A percentile compares a stretch with the other conserved stretches of the same genome.
phyloP scores from a whole-genome alignment of 768 basidiomycete genomes.

The Crucibulum laeve region DNA sequence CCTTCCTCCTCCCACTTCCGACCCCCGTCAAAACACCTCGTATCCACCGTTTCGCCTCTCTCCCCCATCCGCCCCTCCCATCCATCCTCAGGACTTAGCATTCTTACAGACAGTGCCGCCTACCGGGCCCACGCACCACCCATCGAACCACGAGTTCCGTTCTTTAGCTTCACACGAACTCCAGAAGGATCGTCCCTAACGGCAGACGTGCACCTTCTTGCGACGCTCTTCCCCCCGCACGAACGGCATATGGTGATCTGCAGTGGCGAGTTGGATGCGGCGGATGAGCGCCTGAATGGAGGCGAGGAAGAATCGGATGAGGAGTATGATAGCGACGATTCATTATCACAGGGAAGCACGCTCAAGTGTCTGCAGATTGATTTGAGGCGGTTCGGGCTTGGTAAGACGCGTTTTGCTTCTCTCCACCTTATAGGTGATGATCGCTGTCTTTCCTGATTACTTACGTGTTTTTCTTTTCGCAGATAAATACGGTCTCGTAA shows the following conservation, averaged over 20 bases:
- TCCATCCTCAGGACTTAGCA: slow-evolving; percentile 6
- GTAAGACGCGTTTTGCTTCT: slow-evolving; percentile 27
- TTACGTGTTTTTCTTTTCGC: too few species aligned
- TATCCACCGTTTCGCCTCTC: slow-evolving; percentile 26
- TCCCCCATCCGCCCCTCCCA: slow-evolving; percentile 11
- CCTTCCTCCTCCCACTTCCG: slow-evolving; percentile 22
- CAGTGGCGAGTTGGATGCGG: slow-evolving; percentile 61
- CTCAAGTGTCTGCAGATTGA: slow-evolving; percentile 76
- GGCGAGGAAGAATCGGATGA: slow-evolving; percentile 29
- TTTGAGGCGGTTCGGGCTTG: slow-evolving; percentile 65
- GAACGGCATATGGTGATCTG: slow-evolving; percentile 75
- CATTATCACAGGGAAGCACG: slow-evolving; percentile 28
- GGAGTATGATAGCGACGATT: slow-evolving; percentile 29
- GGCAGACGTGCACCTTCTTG: slow-evolving; percentile 62
- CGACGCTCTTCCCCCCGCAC: slow-evolving; percentile 63
- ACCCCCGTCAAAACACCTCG: slow-evolving; percentile 31
- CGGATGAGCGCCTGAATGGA: slow-evolving; percentile 33
- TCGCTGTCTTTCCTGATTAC: slow-evolving; percentile 4
- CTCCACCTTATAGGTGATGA: neutral
- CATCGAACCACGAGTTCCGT: slow-evolving; percentile 43
- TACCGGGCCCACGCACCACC: slow-evolving; percentile 7
- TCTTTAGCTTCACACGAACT: slow-evolving; percentile 78
- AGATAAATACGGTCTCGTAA: slow-evolving; percentile 80
- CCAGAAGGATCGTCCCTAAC: slow-evolving; percentile 74
- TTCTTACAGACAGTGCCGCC: slow-evolving; percentile 5